phyloP scores from a whole-genome alignment of 2,329 filamentous ascomycete genomes.

The Chaetomium strumarium region DNA sequence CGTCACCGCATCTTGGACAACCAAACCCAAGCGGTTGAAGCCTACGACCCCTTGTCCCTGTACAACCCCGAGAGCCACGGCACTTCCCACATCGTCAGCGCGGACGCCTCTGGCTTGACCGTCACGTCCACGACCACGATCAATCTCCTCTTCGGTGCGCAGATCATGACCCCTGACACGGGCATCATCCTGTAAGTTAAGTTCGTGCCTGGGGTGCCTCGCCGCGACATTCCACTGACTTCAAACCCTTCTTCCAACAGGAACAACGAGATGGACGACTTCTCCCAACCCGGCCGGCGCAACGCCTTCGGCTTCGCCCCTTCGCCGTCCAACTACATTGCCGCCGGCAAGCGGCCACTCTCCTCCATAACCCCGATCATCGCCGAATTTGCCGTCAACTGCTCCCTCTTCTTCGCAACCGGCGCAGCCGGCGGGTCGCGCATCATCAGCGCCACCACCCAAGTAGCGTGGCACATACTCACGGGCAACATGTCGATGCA shows the following conservation, averaged over 20 bases:
- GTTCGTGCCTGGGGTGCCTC: not conserved
- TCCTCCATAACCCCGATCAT: conserved; percentile 80
- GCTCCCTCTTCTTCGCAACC: conserved; percentile 63
- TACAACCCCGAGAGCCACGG: conserved; percentile 66
- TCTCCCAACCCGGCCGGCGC: conserved; percentile 69
- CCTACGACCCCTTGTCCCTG: conserved; percentile 64
- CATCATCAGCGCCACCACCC: conserved; percentile 79
- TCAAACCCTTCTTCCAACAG: conserved; percentile 22
- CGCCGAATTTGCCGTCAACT: conserved; percentile 58
- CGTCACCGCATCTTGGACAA: conserved; percentile 65
- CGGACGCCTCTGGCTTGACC: conserved; percentile 67
- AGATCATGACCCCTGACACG: conserved; percentile 72
- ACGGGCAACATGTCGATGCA: conserved; percentile 57
- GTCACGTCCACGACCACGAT: conserved; percentile 81
- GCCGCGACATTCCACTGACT: not conserved
- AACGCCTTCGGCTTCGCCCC: conserved; percentile 87
- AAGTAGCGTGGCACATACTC: conserved; percentile 68
- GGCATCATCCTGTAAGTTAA: conserved; percentile 66
- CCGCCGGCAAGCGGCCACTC: conserved; percentile 73
- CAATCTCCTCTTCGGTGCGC: conserved; percentile 78
- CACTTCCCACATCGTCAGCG: conserved; percentile 66
- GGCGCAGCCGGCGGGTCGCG: conserved; percentile 77
- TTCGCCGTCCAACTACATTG: conserved; percentile 73
- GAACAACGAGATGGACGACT: conserved; percentile 70
- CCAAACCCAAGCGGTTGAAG: conserved; percentile 62